Conservation (phyloP, 805 yeast genomes). For the Peterozyma xylosa region DNA sequence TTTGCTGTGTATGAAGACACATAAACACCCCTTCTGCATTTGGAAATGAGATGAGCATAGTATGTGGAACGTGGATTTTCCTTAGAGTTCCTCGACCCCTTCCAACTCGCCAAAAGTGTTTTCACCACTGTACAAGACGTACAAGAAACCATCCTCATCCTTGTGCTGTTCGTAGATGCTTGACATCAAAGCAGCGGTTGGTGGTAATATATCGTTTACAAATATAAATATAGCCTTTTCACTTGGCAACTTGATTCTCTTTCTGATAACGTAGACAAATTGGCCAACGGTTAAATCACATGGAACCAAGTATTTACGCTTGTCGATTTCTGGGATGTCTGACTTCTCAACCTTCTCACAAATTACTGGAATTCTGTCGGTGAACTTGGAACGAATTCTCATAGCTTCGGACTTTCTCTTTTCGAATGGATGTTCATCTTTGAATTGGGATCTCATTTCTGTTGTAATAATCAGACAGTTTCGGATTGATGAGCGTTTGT, state of each 20-base stretch:
- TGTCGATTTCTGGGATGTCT: conserved; percentile 93
- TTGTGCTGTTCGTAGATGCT: conserved; percentile 93
- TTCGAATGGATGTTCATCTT: conserved; percentile 93
- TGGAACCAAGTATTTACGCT: conserved; percentile 94
- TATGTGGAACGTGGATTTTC: too few relatives aligned
- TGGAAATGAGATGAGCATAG: too few relatives aligned
- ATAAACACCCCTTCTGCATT: too few relatives aligned
- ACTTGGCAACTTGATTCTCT: conserved; percentile 90
- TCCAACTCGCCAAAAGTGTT: conserved; percentile 77
- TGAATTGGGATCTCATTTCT: conserved; percentile 82
- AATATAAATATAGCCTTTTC: conserved; percentile 98
- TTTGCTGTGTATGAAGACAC: too few relatives aligned
- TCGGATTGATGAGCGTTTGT: too few relatives aligned
- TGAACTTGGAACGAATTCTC: conserved; percentile 81
- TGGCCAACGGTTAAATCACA: conserved; percentile 96
- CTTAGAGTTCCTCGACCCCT: conserved; percentile 17
- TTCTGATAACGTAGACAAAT: conserved; percentile 94
- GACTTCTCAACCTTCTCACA: conserved; percentile 97
- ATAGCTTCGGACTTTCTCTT: conserved; percentile 93
- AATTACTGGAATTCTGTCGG: conserved; percentile 91
- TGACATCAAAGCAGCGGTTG: conserved; percentile 96
- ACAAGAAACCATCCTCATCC: conserved; percentile 96
- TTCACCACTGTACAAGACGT: conserved; percentile 94
- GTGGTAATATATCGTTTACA: conserved; percentile 94
- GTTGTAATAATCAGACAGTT: background rate